Conservation (phyloP, 306 rosid genomes). For the Oemleria cerasiformis region DNA sequence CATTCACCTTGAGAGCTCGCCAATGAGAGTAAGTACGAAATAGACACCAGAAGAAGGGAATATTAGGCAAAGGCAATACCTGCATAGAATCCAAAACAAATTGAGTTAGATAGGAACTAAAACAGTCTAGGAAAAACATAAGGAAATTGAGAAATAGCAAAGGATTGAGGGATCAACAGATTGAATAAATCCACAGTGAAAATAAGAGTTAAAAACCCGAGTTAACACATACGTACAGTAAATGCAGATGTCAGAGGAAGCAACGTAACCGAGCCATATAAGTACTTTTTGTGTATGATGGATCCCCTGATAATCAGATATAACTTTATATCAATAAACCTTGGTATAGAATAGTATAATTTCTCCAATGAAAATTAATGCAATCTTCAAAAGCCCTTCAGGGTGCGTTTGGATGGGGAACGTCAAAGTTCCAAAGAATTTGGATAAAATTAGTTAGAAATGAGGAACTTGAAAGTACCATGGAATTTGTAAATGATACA, state of each 20-base stretch:
- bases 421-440: no score
- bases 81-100: slow-evolving; percentile 35
- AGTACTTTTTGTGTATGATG: slow-evolving; percentile 65
- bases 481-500: no score
- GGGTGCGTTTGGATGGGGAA: no score
- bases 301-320: slow-evolving; percentile 62
- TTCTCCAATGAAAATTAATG: neutral
- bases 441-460: no score
- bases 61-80: slow-evolving; percentile 90
- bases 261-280: slow-evolving; percentile 65
- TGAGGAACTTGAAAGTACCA: no score
- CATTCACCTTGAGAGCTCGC: slow-evolving; percentile 83
- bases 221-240: slow-evolving; percentile 58
- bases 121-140: slow-evolving; percentile 6
- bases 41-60: slow-evolving; percentile 83
- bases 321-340: slow-evolving; percentile 20
- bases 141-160: slow-evolving; percentile 12
- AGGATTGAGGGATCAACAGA: slow-evolving; percentile 10
- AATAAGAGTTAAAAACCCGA: slow-evolving; percentile 1
- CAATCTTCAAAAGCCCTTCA: slow-evolving; percentile 12
- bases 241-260: slow-evolving; percentile 76
- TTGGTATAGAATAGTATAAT: neutral
- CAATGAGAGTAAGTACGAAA: slow-evolving; percentile 88
- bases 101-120: slow-evolving; percentile 15
- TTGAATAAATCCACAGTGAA: neutral